These are phyloP conservation scores for Ogataea philodendri DNA, from an alignment of 805 yeast species.

Conservation along the genomic window DNA sequence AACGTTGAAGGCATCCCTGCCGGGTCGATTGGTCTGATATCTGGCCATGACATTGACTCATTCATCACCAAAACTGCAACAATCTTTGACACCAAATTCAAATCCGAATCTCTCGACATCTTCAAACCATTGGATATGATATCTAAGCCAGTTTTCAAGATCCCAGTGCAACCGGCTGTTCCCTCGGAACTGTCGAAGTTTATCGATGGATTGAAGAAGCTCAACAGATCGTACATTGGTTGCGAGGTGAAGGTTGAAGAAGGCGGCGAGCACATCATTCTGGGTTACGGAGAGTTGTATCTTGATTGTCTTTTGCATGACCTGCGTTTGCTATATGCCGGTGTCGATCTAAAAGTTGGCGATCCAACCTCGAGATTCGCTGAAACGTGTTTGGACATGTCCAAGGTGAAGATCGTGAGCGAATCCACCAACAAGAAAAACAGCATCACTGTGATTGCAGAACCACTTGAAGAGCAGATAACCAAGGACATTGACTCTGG, in stretches of 20 bases:
- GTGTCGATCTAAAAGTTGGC: conserved; percentile 73
- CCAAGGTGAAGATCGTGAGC: conserved; percentile 66
- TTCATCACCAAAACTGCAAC: conserved; percentile 62
- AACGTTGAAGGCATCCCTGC: conserved; percentile 51
- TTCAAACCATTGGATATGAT: conserved; percentile 45
- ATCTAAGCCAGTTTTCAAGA: conserved; percentile 62
- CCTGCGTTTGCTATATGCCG: conserved; percentile 59
- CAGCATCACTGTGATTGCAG: conserved; percentile 68
- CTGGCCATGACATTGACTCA: conserved; percentile 54
- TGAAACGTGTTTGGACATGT: conserved; percentile 68
- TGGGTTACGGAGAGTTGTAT: conserved; percentile 86
- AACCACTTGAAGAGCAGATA: conserved; percentile 62
- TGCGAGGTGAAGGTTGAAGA: conserved; percentile 73
- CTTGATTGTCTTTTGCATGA: conserved; percentile 82
- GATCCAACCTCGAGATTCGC: conserved; percentile 78
- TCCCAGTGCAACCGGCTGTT: conserved; percentile 76
- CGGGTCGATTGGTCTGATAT: conserved; percentile 68
- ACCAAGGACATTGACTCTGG: conserved; percentile 55
- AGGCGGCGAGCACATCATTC: conserved; percentile 78
- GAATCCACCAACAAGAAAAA: conserved; percentile 54
- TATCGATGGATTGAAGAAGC: conserved; percentile 62
- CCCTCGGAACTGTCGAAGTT: conserved; percentile 79
- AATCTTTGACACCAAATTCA: conserved; percentile 36
- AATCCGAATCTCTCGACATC: conserved; percentile 26
- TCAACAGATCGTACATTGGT: conserved; percentile 64